Percentiles rank a stretch among this genome's conserved stretches.
Evolutionary conservation across 2,329 filamentous ascomycete species (phyloP).

Genomic region (Aureobasidium lini): DNA sequence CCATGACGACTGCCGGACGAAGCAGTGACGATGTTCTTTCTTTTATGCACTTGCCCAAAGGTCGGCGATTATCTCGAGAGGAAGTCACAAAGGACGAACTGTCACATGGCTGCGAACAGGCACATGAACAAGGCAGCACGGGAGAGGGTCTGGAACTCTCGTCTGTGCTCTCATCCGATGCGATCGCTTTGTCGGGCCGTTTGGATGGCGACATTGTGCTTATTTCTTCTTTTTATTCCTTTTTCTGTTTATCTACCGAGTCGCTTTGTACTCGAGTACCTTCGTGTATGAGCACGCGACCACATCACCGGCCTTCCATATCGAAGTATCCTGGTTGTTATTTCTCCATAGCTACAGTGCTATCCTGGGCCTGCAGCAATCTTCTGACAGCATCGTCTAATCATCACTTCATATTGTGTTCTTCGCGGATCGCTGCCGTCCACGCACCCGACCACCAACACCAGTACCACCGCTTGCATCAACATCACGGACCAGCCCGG

Average conservation of each 20-base stretch:
- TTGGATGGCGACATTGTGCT: neutral
- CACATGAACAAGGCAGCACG: neutral
- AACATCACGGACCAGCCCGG: constrained; percentile 26
- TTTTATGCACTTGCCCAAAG: neutral
- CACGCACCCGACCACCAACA: constrained; percentile 18
- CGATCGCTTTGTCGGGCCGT: neutral
- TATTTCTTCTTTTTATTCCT: neutral
- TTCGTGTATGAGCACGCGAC: neutral
- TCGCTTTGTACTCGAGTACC: neutral
- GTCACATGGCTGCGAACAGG: neutral
- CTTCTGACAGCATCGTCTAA: neutral
- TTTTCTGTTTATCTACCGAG: neutral
- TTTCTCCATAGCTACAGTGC: neutral
- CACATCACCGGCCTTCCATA: neutral
- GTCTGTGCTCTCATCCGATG: constrained; percentile 6
- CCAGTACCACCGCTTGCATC: constrained; percentile 12
- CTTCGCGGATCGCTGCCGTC: constrained; percentile 15
- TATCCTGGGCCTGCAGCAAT: neutral
- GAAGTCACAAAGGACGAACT: neutral
- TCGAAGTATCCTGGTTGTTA: neutral
- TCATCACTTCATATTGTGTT: neutral
- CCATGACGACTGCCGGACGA: neutral
- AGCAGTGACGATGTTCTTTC: neutral
- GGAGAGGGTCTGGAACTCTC: neutral
- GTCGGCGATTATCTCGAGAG: neutral